A percentile compares a stretch with the other conserved stretches of the same genome.
Conservation (phyloP, 2,329 filamentous ascomycete species). For the Chlorencoelia australis region DNA sequence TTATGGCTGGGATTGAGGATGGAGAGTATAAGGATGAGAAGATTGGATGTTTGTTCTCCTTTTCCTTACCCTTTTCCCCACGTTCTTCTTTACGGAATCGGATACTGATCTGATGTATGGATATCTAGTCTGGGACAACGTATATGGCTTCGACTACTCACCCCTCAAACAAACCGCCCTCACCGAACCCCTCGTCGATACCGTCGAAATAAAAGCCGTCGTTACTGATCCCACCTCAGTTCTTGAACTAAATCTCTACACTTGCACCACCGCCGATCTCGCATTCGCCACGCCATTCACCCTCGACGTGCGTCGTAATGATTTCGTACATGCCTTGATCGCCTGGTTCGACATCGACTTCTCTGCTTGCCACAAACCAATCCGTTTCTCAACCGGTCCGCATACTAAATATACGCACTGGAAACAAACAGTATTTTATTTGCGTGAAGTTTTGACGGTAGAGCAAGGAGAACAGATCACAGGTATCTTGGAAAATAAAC, state of each 20-base stretch:
- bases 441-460: conserved; percentile 85
- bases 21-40: conserved; percentile 99
- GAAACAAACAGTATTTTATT: conserved; percentile 99
- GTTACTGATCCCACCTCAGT: conserved; percentile 84
- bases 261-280: conserved; percentile 71
- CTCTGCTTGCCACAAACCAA: conserved; percentile 94
- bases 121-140: conserved; percentile 96
- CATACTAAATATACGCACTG: conserved; percentile 99
- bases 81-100: not conserved
- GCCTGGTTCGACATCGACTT: conserved; percentile 99
- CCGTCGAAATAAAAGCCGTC: conserved; percentile 92
- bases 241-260: conserved; percentile 88
- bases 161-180: conserved; percentile 90
- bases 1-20: conserved; percentile 93
- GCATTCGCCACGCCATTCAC: conserved; percentile 73
- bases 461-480: conserved; percentile 73
- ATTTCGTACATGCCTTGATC: conserved; percentile 93
- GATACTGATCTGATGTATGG: not conserved
- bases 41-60: conserved; percentile 73
- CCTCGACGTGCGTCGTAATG: conserved; percentile 69
- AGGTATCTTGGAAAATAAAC: conserved; percentile 69
- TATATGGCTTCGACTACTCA: conserved; percentile 95
- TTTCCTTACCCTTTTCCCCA: not conserved
- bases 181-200: conserved; percentile 93
- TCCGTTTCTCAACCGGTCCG: conserved; percentile 91